Evolutionary conservation across 1,284 basidiomycete species (phyloP).

Genomic region (Trametes sp.): DNA sequence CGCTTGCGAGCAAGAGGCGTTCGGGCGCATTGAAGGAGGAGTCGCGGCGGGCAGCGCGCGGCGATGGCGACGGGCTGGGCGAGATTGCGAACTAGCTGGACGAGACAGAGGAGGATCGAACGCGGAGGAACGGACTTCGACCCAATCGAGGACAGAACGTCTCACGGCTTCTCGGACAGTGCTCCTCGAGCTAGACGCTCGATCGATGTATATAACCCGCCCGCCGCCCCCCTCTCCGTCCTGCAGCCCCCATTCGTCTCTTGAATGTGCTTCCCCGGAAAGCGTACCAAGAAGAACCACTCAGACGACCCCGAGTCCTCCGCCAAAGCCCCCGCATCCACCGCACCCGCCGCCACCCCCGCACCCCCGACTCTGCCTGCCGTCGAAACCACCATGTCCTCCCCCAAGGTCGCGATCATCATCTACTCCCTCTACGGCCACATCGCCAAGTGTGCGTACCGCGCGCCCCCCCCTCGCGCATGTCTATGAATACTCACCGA

Average conservation of each 20-base stretch:
- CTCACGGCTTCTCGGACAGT: conserved; percentile 22
- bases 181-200: conserved; percentile 22
- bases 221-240: background rate
- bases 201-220: conserved; percentile 25
- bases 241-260: conserved; percentile 12
- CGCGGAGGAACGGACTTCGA: conserved; percentile 11
- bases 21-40: background rate
- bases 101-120: conserved; percentile 5
- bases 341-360: conserved; percentile 20
- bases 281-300: conserved; percentile 46
- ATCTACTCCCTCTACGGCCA: conserved; percentile 89
- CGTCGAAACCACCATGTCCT: conserved; percentile 36
- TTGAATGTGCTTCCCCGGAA: conserved; percentile 54
- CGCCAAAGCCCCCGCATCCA: conserved; percentile 28
- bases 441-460: conserved; percentile 67
- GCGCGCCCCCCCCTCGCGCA: background rate
- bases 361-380: conserved; percentile 25
- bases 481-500: conserved; percentile 3
- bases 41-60: background rate
- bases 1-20: background rate
- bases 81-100: background rate
- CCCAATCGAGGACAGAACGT: conserved; percentile 28
- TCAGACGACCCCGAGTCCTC: conserved; percentile 39
- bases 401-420: conserved; percentile 78
- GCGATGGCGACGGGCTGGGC: background rate